These are phyloP conservation scores for Chamaecrista fasciculata DNA, from an alignment of 306 rosid genomes.

Conservation along the genomic window DNA sequence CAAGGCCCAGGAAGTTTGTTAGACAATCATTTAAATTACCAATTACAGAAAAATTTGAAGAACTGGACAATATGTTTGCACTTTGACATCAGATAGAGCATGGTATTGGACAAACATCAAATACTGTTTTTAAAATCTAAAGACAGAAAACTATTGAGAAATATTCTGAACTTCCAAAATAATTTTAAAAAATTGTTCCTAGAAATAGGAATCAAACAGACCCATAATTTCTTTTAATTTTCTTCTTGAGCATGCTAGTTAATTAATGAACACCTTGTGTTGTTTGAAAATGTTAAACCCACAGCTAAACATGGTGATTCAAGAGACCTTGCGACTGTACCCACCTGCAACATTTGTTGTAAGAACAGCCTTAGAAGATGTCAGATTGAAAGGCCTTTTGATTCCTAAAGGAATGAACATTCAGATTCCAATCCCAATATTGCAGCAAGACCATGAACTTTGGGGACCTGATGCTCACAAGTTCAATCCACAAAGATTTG, in stretches of 20 bases:
- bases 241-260: background rate
- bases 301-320: constrained; percentile 75
- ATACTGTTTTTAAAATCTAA: no score
- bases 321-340: constrained; percentile 65
- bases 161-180: no score
- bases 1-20: no score
- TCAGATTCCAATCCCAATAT: constrained; percentile 48
- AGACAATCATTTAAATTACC: no score
- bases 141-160: no score
- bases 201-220: no score
- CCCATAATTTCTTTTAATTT: no score
- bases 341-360: constrained; percentile 40
- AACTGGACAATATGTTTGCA: no score
- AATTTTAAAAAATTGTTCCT: no score
- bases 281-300: constrained; percentile 10
- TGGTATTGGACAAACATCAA: no score
- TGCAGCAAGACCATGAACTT: constrained; percentile 46
- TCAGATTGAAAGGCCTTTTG: constrained; percentile 40
- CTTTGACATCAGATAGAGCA: no score
- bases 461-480: constrained; percentile 62
- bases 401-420: constrained; percentile 60
- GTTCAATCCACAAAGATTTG: constrained; percentile 67
- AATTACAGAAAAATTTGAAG: no score
- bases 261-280: background rate
- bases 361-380: constrained; percentile 43